Base-by-base conservation (phyloP, 2,329 filamentous ascomycete species). In the Pseudocercospora crystallina region DNA sequence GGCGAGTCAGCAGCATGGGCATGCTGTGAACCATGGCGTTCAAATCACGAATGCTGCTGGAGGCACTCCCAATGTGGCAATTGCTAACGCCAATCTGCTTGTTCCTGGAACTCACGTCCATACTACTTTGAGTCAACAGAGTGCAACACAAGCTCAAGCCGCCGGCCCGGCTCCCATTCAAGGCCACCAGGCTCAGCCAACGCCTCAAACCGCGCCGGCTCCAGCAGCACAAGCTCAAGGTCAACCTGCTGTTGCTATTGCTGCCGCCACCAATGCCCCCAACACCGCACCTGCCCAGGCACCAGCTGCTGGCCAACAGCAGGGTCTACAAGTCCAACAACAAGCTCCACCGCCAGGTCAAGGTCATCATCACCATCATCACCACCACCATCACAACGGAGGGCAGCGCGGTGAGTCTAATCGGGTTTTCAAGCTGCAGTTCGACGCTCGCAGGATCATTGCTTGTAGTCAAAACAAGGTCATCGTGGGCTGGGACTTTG, bases 401-500 rank as follows among this genome's bases (percentile, higher is more conserved):
- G 11, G 61, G 58, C 4, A 56, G 62, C 30, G 61, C 58, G 46
- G 63, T 53, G 71, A 73, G 11, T 64, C 77, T 32, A 79, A 81
- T 9, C 71, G 94, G 17, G 88, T 99, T 2, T 99, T 97, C 77
- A 99, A 99, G 71, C 77, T 97, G 32, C 94, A 99, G 69, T 99
- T 96, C 61, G 94, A 99, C 67, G 89, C 90, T 1, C 82, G 90
- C 15, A 85, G 91, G 62, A 95, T 99, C 60, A 87, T 99, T 47
- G 96, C 91, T 73, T 96, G 92, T 68, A 94, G 88, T 58, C 91
- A 97, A 69, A 90, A 94, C 49, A 85, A 85, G 34, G 84, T 87
- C 12, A 97, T 99, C 65, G 90, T 97, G 0, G 94, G 91, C 0
- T 99, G 94, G 94, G 94, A 99, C 70, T 99, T 97, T 77, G 94